Conservation (phyloP, 805 yeast species). For the Candida mattraensis region DNA sequence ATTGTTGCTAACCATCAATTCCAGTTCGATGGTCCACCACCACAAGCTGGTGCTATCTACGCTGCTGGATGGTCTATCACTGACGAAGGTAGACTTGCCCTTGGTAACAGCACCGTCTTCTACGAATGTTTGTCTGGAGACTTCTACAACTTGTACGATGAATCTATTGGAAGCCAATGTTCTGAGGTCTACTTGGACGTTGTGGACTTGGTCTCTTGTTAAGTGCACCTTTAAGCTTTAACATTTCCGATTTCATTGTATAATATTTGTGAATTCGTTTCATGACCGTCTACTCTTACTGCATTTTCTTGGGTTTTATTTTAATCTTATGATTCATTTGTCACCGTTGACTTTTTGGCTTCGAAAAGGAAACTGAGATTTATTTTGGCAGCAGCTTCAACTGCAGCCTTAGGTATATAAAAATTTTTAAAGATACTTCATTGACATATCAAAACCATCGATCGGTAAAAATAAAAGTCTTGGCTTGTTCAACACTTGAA, state of each 20-base stretch:
- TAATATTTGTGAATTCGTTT: constrained; percentile 16
- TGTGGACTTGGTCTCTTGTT: constrained; percentile 43
- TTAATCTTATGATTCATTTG: constrained; percentile 1
- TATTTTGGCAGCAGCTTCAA: too few relatives aligned
- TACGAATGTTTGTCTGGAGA: constrained; percentile 57
- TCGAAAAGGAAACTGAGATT: constrained; percentile 17
- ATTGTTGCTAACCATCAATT: constrained; percentile 64
- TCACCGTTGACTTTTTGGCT: constrained; percentile 15
- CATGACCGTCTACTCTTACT: too few relatives aligned
- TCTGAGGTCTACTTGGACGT: constrained; percentile 44
- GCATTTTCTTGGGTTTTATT: constrained; percentile 17
- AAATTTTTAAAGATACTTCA: too few relatives aligned
- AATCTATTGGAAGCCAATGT: constrained; percentile 47
- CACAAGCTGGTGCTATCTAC: constrained; percentile 57
- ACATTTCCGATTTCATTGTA: constrained; percentile 14
- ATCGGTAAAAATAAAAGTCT: too few relatives aligned
- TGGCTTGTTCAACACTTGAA: too few relatives aligned
- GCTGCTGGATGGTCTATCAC: constrained; percentile 55
- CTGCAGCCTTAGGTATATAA: too few relatives aligned
- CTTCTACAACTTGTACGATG: constrained; percentile 59
- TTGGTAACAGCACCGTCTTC: constrained; percentile 49
- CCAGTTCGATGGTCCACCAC: constrained; percentile 68
- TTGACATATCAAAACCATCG: too few relatives aligned
- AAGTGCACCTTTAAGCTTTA: constrained; percentile 11
- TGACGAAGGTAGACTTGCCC: constrained; percentile 46